These are phyloP conservation scores for Allium cepa DNA, from an alignment of 106 monocot species.

Conservation along the genomic window DNA sequence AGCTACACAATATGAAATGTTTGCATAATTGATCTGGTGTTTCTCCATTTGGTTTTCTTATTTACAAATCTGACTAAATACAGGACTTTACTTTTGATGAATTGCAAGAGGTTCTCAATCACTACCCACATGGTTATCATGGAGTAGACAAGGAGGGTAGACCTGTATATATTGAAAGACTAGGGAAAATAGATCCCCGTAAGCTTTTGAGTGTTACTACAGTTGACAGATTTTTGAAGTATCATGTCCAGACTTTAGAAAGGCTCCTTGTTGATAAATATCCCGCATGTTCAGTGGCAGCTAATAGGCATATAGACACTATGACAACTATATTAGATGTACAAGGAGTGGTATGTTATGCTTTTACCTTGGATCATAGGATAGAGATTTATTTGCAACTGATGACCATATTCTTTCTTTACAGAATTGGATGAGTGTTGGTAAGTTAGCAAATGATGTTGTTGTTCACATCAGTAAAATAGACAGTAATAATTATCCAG, in stretches of 20 bases:
- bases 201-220: slow-evolving; percentile 74
- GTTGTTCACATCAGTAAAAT: slow-evolving; percentile 42
- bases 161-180: slow-evolving; percentile 84
- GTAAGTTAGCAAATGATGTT: slow-evolving; percentile 41
- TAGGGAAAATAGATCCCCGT: slow-evolving; percentile 62
- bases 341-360: slow-evolving; percentile 41
- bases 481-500: slow-evolving; percentile 49
- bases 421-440: slow-evolving; percentile 44
- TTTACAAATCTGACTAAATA: neutral
- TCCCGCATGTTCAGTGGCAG: slow-evolving; percentile 69
- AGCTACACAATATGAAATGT: too few species aligned
- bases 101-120: slow-evolving; percentile 50
- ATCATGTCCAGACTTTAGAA: slow-evolving; percentile 86
- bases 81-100: slow-evolving; percentile 75
- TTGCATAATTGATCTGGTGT: too few species aligned
- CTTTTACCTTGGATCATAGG: too few species aligned
- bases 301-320: slow-evolving; percentile 52
- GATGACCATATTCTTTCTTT: slow-evolving; percentile 1
- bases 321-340: slow-evolving; percentile 80
- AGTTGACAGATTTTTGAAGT: slow-evolving; percentile 66
- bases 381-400: too few species aligned
- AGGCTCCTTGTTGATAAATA: slow-evolving; percentile 47
- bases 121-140: slow-evolving; percentile 87
- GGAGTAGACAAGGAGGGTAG: slow-evolving; percentile 82
- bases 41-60: neutral